Base-by-base conservation (phyloP, 805 yeast species). In the Wickerhamomyces subpelliculosus region DNA sequence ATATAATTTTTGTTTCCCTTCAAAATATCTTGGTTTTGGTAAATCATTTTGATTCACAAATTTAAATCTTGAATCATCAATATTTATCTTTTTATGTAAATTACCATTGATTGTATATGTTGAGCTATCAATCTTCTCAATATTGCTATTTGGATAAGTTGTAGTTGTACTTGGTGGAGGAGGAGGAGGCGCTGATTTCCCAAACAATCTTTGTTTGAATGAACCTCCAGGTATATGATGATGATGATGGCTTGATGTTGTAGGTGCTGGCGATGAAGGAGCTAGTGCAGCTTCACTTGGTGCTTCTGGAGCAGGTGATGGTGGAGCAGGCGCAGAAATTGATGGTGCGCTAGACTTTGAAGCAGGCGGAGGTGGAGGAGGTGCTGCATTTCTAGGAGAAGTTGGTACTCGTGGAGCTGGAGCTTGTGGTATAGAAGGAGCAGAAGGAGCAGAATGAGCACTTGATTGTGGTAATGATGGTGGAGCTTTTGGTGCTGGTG, bases 1-100 rank as follows among this genome's bases (percentile, higher is more conserved):
- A 62, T 93, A 93, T 46, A 88, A 65, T 57, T 90, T 88, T 41
- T 73, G 73, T 34, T 71, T 72, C 4, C 80, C 84, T 37, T 73
- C 78, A 53, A 84, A 87, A 35, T 73, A 71, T 47, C 97, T 70
- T n/a, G 98, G 97, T 48, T 77, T 78, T 0, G 98, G 97, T 32
- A 93, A 65, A 19, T 86, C 82, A 31, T 64, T 60, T 14, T 73
- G 70, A 55, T 84, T 84, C 4, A 65, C 55, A 32, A 54, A 54
- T 18, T 37, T 44, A 34, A 48, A 54, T 26, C 50, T 45, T 7
- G 49, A 42, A 30, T 54, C 59, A 18, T 54, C 57, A 37, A 47
- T 87, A 65, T 43, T 79, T 60, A 39, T 70, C 66, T 33, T 70
- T 60, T 32, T 13, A 4, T 40, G 34, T 4, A 41, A 19, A 12